phyloP scores from a whole-genome alignment of 371 early-diverging fungal genomes.

The Massospora cicadina region DNA sequence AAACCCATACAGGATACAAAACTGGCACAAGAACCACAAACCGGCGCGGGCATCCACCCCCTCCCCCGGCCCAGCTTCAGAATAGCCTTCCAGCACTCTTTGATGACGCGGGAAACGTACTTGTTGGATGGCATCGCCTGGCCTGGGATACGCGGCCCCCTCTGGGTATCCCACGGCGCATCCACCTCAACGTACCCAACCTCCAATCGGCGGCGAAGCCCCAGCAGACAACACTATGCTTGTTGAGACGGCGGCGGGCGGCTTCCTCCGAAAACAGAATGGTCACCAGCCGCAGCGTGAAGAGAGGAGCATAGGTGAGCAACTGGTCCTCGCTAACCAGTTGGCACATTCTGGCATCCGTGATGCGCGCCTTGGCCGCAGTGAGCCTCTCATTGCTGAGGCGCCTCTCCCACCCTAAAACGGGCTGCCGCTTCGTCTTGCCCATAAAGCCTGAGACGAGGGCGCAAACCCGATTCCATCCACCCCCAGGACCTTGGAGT shows the following conservation, averaged over 20 bases:
- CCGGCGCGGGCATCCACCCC: neutral
- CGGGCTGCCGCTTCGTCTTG: neutral
- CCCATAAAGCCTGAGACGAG: conserved; percentile 2
- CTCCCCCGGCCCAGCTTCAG: conserved; percentile 3
- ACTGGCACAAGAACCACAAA: conserved; percentile 7
- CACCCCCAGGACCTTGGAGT: neutral
- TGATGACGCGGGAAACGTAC: conserved; percentile 4
- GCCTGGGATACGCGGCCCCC: conserved; percentile 1
- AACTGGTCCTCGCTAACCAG: neutral
- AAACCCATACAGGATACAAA: conserved; percentile 10
- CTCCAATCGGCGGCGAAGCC: neutral
- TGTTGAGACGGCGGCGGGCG: neutral
- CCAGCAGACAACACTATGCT: neutral
- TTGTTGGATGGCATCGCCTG: neutral
- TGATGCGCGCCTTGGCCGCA: neutral
- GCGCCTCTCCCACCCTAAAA: neutral
- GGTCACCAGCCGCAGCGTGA: neutral
- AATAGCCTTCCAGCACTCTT: conserved; percentile 8
- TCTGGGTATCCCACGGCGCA: conserved; percentile 3
- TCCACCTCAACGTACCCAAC: conserved; percentile 2
- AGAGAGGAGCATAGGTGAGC: neutral
- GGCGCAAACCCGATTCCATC: conserved; percentile 2
- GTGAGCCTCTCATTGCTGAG: neutral
- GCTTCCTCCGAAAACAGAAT: conserved; percentile 6
- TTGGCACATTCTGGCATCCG: neutral